Conservation (phyloP, 1,284 basidiomycete genomes). For the Leccinum laetum region DNA sequence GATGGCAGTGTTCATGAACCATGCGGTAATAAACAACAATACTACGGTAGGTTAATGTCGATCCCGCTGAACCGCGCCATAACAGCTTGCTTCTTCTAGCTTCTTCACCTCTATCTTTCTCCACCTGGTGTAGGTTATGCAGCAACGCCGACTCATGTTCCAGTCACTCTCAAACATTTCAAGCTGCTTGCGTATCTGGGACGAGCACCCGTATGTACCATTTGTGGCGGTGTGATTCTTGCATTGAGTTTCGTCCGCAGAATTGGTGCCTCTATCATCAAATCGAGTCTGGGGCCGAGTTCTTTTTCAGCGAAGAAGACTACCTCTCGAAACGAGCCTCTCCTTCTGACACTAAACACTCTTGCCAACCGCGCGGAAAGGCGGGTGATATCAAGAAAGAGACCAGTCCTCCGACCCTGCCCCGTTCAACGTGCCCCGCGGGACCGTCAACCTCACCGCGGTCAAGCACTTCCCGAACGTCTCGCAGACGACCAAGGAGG, state of each 20-base stretch:
- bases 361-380: constrained; percentile 26
- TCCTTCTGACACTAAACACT: constrained; percentile 21
- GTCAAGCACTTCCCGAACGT: constrained; percentile 22
- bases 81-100: constrained; percentile 32
- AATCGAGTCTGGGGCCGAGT: constrained; percentile 63
- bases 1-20: constrained; percentile 67
- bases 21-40: constrained; percentile 68
- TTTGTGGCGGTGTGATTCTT: not conserved
- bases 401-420: constrained; percentile 29
- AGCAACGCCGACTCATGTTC: constrained; percentile 43
- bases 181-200: constrained; percentile 66
- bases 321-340: constrained; percentile 43
- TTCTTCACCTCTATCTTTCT: constrained; percentile 46
- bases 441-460: constrained; percentile 13
- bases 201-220: constrained; percentile 49
- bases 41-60: constrained; percentile 40
- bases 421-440: constrained; percentile 14
- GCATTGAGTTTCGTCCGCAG: constrained; percentile 30
- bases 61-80: not conserved
- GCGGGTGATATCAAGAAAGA: constrained; percentile 46
- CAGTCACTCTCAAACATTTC: constrained; percentile 75
- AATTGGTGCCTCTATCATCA: constrained; percentile 53
- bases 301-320: constrained; percentile 66
- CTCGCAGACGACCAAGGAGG: constrained; percentile 58
- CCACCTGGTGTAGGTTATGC: constrained; percentile 28